Conservation (phyloP, 768 basidiomycete species). For the Hericium erinaceus region DNA sequence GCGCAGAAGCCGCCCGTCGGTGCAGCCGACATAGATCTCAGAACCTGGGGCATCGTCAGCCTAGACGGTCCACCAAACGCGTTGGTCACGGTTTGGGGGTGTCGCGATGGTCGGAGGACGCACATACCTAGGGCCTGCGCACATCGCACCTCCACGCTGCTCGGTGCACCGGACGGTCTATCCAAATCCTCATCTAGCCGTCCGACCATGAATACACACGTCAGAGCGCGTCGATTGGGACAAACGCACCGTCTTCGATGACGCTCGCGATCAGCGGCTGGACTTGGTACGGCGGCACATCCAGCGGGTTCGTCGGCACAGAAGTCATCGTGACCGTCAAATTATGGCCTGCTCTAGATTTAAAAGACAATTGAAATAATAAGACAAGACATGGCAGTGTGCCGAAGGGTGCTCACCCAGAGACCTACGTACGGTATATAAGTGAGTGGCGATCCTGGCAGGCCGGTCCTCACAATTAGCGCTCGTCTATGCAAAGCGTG, state of each 20-base stretch:
- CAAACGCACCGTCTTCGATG: conserved; percentile 13
- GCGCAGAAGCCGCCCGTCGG: conserved; percentile 76
- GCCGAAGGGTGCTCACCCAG: too few relatives aligned
- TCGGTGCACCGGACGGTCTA: conserved; percentile 11
- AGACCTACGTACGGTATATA: too few relatives aligned
- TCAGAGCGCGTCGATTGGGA: not conserved
- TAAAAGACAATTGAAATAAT: too few relatives aligned
- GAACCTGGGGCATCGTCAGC: conserved; percentile 37
- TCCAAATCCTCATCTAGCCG: conserved; percentile 7
- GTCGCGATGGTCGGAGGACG: not conserved
- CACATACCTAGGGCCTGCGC: conserved; percentile 21
- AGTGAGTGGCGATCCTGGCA: too few relatives aligned
- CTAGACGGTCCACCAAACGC: not conserved
- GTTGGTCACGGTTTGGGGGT: not conserved
- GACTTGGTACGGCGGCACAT: conserved; percentile 55
- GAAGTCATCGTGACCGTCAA: conserved; percentile 24
- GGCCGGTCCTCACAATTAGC: too few relatives aligned
- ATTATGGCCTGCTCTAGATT: too few relatives aligned
- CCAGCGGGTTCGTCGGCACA: conserved; percentile 31
- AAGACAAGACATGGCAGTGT: too few relatives aligned
- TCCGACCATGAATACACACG: conserved; percentile 3
- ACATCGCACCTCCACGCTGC: conserved; percentile 15
- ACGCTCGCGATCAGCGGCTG: conserved; percentile 36
- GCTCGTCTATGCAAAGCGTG: too few relatives aligned
- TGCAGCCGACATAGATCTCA: conserved; percentile 82